Evolutionary conservation across 257 asterid species (phyloP).

Genomic region (Solanum chilense): DNA sequence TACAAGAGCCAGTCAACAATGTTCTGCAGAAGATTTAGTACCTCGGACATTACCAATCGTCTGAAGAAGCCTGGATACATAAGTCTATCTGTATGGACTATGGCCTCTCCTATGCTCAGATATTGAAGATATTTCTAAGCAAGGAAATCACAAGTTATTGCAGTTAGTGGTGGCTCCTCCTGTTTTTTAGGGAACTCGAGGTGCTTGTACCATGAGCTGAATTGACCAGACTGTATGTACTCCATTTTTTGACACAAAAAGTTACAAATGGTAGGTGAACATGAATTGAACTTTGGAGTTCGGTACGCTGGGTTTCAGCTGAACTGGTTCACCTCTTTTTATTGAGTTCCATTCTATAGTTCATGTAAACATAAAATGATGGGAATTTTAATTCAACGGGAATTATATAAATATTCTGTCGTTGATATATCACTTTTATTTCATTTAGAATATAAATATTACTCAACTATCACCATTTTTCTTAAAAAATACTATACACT

Average conservation of each 20-base stretch:
- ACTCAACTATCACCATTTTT: too few species aligned
- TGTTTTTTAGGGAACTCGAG: neutral
- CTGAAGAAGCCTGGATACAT: neutral
- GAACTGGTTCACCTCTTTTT: neutral
- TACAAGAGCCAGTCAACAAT: conserved; percentile 70
- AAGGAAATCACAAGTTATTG: neutral
- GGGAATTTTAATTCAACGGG: neutral
- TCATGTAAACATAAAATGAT: neutral
- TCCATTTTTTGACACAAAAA: neutral
- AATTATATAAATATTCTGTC: neutral
- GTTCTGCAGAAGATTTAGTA: conserved; percentile 13
- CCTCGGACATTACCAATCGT: neutral
- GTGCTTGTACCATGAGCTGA: neutral
- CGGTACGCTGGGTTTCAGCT: neutral
- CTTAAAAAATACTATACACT: neutral
- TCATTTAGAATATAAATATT: too few species aligned
- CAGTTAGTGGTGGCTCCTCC: neutral
- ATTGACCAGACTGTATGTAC: neutral
- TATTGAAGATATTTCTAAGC: neutral
- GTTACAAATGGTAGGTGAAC: neutral
- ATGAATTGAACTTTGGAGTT: neutral
- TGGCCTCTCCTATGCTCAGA: neutral
- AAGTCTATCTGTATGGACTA: neutral
- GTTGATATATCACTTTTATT: neutral
- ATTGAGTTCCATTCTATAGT: neutral